phyloP scores from a whole-genome alignment of 768 basidiomycete species.

The Mycena vitilis region DNA sequence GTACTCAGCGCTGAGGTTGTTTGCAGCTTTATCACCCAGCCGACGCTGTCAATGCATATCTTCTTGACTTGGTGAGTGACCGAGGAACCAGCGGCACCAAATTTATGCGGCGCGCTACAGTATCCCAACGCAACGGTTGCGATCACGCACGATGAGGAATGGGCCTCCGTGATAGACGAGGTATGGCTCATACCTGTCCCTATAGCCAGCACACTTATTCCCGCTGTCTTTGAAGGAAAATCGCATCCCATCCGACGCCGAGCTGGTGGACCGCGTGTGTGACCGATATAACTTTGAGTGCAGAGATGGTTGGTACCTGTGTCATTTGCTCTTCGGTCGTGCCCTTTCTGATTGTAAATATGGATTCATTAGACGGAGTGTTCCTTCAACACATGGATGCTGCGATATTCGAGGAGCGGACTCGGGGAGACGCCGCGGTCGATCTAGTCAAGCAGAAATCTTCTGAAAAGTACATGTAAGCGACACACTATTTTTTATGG shows the following conservation, averaged over 20 bases:
- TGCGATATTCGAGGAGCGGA: neutral
- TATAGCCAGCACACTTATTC: neutral
- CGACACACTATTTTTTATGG: neutral
- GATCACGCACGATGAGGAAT: constrained; percentile 22
- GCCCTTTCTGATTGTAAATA: neutral
- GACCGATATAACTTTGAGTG: neutral
- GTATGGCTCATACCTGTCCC: neutral
- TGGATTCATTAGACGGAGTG: neutral
- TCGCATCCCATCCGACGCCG: neutral
- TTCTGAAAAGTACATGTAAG: neutral
- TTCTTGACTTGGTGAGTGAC: constrained; percentile 13
- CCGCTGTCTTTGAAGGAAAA: neutral
- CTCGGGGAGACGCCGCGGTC: neutral
- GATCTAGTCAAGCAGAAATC: neutral
- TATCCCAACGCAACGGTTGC: constrained; percentile 6
- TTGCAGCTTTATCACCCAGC: constrained; percentile 17
- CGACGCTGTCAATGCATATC: constrained; percentile 13
- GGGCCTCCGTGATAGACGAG: constrained; percentile 14
- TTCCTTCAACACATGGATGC: neutral
- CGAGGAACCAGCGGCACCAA: neutral
- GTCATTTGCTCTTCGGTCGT: neutral
- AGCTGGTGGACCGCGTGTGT: neutral
- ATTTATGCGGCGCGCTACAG: neutral
- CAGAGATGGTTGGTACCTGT: neutral
- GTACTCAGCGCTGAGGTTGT: neutral